phyloP scores from a whole-genome alignment of 257 asterid genomes.

The Thymus quinquecostatus region DNA sequence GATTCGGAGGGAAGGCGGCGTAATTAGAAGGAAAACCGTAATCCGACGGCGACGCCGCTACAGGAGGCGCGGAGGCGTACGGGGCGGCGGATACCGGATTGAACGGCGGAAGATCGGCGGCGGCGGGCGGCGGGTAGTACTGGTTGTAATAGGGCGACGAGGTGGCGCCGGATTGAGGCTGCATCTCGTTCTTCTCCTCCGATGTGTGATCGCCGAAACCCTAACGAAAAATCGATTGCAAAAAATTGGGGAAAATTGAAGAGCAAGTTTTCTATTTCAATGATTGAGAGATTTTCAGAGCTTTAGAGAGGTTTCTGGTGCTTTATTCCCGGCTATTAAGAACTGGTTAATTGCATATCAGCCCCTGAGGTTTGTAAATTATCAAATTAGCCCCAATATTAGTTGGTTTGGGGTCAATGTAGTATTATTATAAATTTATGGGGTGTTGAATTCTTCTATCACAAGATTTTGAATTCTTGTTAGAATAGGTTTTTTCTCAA shows the following conservation, averaged over 20 bases:
- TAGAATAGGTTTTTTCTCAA: too few relatives aligned
- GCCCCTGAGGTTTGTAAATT: not conserved
- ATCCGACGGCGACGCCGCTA: constrained; percentile 42
- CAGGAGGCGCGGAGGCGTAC: constrained; percentile 84
- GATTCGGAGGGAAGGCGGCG: constrained; percentile 45
- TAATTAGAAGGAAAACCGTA: constrained; percentile 42
- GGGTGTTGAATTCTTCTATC: too few relatives aligned
- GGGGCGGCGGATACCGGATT: constrained; percentile 37
- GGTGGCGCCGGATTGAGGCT: constrained; percentile 46
- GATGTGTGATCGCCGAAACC: constrained; percentile 7
- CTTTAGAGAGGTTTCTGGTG: constrained; percentile 14
- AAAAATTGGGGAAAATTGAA: not conserved
- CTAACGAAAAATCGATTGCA: not conserved
- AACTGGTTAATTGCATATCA: not conserved
- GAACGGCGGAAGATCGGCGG: constrained; percentile 37
- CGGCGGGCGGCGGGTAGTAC: constrained; percentile 48
- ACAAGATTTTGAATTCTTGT: too few relatives aligned
- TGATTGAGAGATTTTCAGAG: not conserved
- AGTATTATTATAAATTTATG: too few relatives aligned
- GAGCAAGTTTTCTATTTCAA: constrained; percentile 22
- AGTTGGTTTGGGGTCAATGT: too few relatives aligned
- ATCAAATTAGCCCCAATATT: not conserved
- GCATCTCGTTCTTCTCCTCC: constrained; percentile 26
- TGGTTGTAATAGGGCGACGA: constrained; percentile 58
- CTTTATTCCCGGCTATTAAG: constrained; percentile 17